Evolutionary conservation across 495 filamentous ascomycete species (phyloP).

Genomic region (Penicillium psychrofluorescens): DNA sequence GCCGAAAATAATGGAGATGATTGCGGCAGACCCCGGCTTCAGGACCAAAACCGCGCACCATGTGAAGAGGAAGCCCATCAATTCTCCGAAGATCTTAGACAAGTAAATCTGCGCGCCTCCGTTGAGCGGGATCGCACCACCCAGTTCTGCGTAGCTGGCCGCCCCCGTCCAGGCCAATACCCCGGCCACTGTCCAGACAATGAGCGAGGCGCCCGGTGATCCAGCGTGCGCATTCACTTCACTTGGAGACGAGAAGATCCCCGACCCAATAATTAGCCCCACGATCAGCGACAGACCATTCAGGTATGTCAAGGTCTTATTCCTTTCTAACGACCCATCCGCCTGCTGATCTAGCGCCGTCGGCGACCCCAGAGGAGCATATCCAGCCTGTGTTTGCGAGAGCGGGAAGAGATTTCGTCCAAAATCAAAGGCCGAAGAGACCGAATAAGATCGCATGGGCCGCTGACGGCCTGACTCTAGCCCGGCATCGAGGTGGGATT

Average conservation of each 20-base stretch:
- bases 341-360: slow-evolving; percentile 44
- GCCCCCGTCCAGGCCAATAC: slow-evolving; percentile 93
- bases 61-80: slow-evolving; percentile 85
- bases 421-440: slow-evolving; percentile 92
- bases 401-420: slow-evolving; percentile 84
- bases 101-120: slow-evolving; percentile 91
- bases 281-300: slow-evolving; percentile 89
- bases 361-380: slow-evolving; percentile 74
- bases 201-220: slow-evolving; percentile 81
- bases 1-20: slow-evolving; percentile 95
- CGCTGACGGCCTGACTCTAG: slow-evolving; percentile 36
- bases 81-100: slow-evolving; percentile 90
- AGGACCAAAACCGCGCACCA: slow-evolving; percentile 93
- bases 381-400: slow-evolving; percentile 73
- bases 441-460: slow-evolving; percentile 69
- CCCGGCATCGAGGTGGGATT: slow-evolving; percentile 41
- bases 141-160: slow-evolving; percentile 91
- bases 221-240: slow-evolving; percentile 92
- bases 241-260: slow-evolving; percentile 91
- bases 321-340: slow-evolving; percentile 70
- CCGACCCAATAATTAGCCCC: slow-evolving; percentile 92
- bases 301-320: slow-evolving; percentile 90
- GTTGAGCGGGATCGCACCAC: slow-evolving; percentile 92
- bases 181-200: slow-evolving; percentile 87
- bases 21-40: slow-evolving; percentile 88